Base-by-base conservation (phyloP, 1,284 basidiomycete species). In the Trichosporon ovoides region DNA sequence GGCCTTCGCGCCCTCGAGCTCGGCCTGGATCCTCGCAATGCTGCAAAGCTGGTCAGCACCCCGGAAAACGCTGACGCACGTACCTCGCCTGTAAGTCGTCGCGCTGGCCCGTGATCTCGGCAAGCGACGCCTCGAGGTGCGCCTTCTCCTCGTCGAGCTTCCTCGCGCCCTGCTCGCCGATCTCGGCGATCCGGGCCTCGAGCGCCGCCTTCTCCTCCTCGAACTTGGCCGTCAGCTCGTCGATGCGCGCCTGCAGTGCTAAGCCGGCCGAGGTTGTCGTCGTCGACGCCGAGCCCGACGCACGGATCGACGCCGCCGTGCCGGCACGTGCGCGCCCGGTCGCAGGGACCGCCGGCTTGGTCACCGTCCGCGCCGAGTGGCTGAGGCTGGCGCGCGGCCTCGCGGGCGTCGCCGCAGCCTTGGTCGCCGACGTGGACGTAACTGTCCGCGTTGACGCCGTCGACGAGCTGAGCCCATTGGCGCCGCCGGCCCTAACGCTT, bases 11-110 rank as follows among this genome's bases (percentile, higher is more conserved):
- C 19, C 36, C 10, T 28, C 24, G 50, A 58, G 56, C 33, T 61
- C 58, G 24, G 56, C 43, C 31, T 55, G 56, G 16, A 56, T 28
- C 53, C 48, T 56, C 11, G 55, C 50, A 16, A 59, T 56, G 51
- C 57, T 62, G 43, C 1, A 7, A 10, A 22, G 5, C 28, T 9
- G 35, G 5, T 14, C 13, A 37, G 12, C 13, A 37, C 18, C 35
- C 1, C 22, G n/a, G n/a, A n/a, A n/a, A n/a, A n/a, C n/a, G n/a
- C n/a, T n/a, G n/a, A n/a, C n/a, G n/a, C n/a, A 63, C 68, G 57
- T 49, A 73, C 71, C 55, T 59, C 14, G 66, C 50, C 52, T 71
- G 68, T 5, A 72, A 53, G 34, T 68, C 60, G 24, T 38, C 52
- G 12, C 55, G 52, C 55, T 62, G 52, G 6, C 61, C 57, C 24